Percentiles rank a stretch among this genome's conserved stretches.
Evolutionary conservation across 73 alveolate genomes (phyloP).

Genomic region (Tetrahymena thermophila): DNA sequence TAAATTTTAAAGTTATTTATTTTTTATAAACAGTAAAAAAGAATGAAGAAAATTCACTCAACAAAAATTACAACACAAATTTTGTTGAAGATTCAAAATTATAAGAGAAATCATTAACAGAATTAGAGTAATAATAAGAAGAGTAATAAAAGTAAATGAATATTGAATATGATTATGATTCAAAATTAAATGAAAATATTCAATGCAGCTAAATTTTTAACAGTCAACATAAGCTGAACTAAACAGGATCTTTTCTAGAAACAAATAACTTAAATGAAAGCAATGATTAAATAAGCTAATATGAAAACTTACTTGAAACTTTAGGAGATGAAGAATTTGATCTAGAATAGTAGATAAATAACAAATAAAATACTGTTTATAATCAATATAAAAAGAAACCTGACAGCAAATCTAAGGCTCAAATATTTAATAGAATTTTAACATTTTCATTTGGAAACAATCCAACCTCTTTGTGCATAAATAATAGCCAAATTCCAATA

Average conservation of each 20-base stretch:
- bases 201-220: neutral
- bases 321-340: neutral
- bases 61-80: too few relatives aligned
- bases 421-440: neutral
- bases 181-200: neutral
- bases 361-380: neutral
- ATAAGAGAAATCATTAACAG: too few relatives aligned
- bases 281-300: neutral
- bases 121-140: neutral
- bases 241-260: neutral
- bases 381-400: neutral
- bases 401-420: neutral
- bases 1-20: too few relatives aligned
- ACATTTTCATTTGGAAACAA: neutral
- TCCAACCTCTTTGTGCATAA: neutral
- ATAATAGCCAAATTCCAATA: neutral
- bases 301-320: neutral
- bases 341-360: neutral
- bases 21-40: neutral
- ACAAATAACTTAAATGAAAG: neutral
- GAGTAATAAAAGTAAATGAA: neutral
- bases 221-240: neutral
- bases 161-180: neutral
- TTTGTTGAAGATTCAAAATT: neutral
- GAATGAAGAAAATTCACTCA: neutral